phyloP scores from a whole-genome alignment of 495 filamentous ascomycete genomes.

The Penicillium angulare region DNA sequence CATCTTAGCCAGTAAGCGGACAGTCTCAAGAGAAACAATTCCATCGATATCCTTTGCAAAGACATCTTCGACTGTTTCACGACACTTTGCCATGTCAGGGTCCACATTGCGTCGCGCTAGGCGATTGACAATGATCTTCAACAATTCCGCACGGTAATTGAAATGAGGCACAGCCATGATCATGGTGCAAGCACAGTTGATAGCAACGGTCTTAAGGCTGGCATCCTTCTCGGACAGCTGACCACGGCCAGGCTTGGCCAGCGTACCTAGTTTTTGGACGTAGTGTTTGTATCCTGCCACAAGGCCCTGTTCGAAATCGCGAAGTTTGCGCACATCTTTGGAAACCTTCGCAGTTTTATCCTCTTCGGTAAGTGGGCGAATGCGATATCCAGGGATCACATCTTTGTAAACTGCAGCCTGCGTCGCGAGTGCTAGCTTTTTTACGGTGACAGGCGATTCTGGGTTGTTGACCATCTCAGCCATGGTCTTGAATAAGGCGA shows the following conservation, averaged over 20 bases:
- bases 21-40: constrained; percentile 79
- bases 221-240: constrained; percentile 34
- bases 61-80: constrained; percentile 73
- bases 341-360: constrained; percentile 75
- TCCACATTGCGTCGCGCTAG: constrained; percentile 68
- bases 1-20: constrained; percentile 85
- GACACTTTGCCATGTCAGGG: constrained; percentile 72
- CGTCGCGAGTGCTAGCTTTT: constrained; percentile 78
- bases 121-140: constrained; percentile 83
- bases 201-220: constrained; percentile 65
- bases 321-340: constrained; percentile 81
- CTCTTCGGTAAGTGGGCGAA: constrained; percentile 75
- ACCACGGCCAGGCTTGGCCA: constrained; percentile 53
- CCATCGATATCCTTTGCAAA: constrained; percentile 90
- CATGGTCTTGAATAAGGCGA: constrained; percentile 71
- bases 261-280: constrained; percentile 64
- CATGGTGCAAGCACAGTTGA: constrained; percentile 79
- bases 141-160: constrained; percentile 85
- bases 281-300: constrained; percentile 80
- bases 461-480: constrained; percentile 63
- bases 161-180: constrained; percentile 85
- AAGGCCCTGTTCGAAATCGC: constrained; percentile 80
- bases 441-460: constrained; percentile 63
- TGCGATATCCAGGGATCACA: constrained; percentile 92
- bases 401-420: constrained; percentile 94